phyloP scores from a whole-genome alignment of 805 yeast genomes.

The Kodamaea kaohsiungensis region DNA sequence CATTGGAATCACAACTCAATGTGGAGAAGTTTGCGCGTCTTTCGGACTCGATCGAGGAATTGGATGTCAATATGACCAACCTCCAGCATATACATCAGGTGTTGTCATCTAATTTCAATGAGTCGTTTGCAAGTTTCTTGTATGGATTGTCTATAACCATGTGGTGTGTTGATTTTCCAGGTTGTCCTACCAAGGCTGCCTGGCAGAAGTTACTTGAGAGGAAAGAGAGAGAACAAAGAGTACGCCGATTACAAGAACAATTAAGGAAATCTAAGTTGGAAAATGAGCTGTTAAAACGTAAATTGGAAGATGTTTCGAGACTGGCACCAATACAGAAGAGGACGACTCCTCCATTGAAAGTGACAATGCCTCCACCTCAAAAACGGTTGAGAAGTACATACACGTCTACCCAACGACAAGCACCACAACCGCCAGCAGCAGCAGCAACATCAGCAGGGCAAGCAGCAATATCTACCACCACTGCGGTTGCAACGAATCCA shows the following conservation, averaged over 20 bases:
- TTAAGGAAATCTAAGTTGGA: slow-evolving; percentile 22
- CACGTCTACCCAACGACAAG: not conserved
- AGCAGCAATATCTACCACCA: not conserved
- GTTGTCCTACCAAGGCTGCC: slow-evolving; percentile 35
- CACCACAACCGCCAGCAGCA: no score
- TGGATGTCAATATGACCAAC: slow-evolving; percentile 59
- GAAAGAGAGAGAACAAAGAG: slow-evolving; percentile 14
- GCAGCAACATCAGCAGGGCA: no score
- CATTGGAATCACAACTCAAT: slow-evolving; percentile 42
- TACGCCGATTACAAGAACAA: slow-evolving; percentile 20
- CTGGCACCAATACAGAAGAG: not conserved
- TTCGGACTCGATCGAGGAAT: slow-evolving; percentile 51
- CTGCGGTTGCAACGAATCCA: not conserved
- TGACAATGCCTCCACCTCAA: slow-evolving; percentile 1
- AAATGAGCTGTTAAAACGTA: slow-evolving; percentile 25
- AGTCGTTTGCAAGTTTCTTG: slow-evolving; percentile 71
- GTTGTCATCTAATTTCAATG: slow-evolving; percentile 64
- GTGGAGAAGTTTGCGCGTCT: slow-evolving; percentile 45
- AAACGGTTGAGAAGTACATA: not conserved
- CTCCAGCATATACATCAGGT: slow-evolving; percentile 62
- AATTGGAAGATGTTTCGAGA: slow-evolving; percentile 12
- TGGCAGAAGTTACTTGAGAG: slow-evolving; percentile 31
- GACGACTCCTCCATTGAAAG: not conserved
- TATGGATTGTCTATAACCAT: slow-evolving; percentile 84
- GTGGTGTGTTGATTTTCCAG: slow-evolving; percentile 78